These are phyloP conservation scores for Spongispora temasekensis DNA, from an alignment of 1,284 basidiomycete species.

Conservation along the genomic window DNA sequence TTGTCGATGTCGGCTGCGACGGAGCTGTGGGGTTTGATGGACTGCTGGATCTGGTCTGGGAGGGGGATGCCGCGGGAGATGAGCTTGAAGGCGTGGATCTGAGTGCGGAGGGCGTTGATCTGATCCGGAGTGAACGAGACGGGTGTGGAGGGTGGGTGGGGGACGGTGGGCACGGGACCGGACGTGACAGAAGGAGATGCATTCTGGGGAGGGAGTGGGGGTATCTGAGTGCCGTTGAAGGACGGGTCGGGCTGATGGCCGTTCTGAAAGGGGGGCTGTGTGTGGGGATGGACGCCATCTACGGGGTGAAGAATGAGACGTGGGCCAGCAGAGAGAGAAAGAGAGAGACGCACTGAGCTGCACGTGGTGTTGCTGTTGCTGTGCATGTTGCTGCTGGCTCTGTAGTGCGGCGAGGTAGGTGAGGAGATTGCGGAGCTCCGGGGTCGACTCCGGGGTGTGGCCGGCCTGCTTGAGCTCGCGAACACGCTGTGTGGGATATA, in stretches of 20 bases:
- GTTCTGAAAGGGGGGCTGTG: slow-evolving; percentile 24
- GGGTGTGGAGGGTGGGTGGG: slow-evolving; percentile 49
- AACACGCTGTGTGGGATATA: slow-evolving; percentile 21
- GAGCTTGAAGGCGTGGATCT: slow-evolving; percentile 89
- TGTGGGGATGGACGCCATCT: slow-evolving; percentile 29
- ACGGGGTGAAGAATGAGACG: slow-evolving; percentile 14
- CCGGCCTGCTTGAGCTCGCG: slow-evolving; percentile 36
- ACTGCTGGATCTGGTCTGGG: slow-evolving; percentile 78
- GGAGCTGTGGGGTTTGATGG: slow-evolving; percentile 66
- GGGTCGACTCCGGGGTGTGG: slow-evolving; percentile 34
- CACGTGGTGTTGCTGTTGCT: slow-evolving; percentile 29
- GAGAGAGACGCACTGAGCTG: slow-evolving; percentile 34
- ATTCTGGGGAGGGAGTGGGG: slow-evolving; percentile 15
- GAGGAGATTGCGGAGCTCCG: slow-evolving; percentile 29
- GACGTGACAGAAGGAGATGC: slow-evolving; percentile 22
- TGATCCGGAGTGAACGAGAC: slow-evolving; percentile 86
- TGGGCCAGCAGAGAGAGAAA: not conserved
- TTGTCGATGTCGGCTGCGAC: slow-evolving; percentile 66
- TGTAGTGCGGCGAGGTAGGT: slow-evolving; percentile 28
- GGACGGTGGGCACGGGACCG: slow-evolving; percentile 30
- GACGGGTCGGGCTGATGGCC: slow-evolving; percentile 27
- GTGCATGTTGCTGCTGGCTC: slow-evolving; percentile 32
- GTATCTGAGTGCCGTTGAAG: slow-evolving; percentile 17
- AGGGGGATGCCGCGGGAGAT: slow-evolving; percentile 80
- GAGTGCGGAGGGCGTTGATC: slow-evolving; percentile 81